Percentiles rank a stretch among this genome's conserved stretches.
These are phyloP conservation scores for Calonectria montana DNA, from an alignment of 2,329 filamentous ascomycete genomes.

Conservation along the genomic window DNA sequence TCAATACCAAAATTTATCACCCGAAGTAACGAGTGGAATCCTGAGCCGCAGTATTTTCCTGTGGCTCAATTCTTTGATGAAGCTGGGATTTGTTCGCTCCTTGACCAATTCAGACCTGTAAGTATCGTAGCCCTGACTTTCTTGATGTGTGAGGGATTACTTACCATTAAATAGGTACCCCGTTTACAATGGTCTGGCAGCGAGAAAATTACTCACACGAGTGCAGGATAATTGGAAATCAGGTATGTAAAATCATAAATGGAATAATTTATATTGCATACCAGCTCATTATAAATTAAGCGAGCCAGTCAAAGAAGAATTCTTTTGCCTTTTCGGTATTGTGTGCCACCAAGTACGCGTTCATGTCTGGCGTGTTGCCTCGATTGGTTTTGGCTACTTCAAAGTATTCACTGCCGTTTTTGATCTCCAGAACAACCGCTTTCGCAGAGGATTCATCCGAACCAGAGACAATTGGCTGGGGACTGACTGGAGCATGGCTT, in stretches of 20 bases:
- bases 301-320: neutral
- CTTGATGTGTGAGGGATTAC: too few relatives aligned
- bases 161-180: too few relatives aligned
- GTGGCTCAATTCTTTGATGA: constrained; percentile 30
- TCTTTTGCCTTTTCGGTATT: neutral
- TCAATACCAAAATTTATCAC: constrained; percentile 21
- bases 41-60: constrained; percentile 19
- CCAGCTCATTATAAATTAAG: neutral
- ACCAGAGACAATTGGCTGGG: neutral
- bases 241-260: too few relatives aligned
- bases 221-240: too few relatives aligned
- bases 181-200: too few relatives aligned
- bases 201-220: neutral
- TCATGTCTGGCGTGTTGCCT: neutral
- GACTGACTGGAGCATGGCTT: neutral
- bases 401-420: neutral
- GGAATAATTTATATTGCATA: too few relatives aligned
- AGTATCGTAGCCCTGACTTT: too few relatives aligned
- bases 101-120: constrained; percentile 14
- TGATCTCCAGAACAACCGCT: neutral
- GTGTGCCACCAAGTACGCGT: neutral
- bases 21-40: constrained; percentile 22
- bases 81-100: constrained; percentile 1
- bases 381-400: neutral
- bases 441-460: neutral